These are phyloP conservation scores for Leucocoprinus sp. DNA, from an alignment of 768 basidiomycete genomes.

Conservation along the genomic window DNA sequence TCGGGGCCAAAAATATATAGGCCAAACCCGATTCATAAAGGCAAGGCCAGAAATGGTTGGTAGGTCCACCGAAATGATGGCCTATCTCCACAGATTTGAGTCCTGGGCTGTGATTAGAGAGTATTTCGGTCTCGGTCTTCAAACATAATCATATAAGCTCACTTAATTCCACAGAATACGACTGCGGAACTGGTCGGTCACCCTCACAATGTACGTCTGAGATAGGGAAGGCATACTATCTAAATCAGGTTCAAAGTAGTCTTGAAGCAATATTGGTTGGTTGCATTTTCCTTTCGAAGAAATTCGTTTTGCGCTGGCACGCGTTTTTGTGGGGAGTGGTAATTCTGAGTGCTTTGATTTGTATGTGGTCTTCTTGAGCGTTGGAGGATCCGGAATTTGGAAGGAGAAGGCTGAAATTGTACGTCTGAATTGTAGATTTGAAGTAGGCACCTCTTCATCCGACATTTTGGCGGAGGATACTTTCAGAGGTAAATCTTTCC, in stretches of 20 bases:
- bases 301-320: conserved; percentile 26
- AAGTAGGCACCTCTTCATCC: no score
- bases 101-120: conserved; percentile 45
- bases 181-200: no score
- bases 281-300: conserved; percentile 43
- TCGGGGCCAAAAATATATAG: background rate
- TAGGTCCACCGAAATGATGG: conserved; percentile 73
- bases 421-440: background rate
- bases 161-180: conserved; percentile 86
- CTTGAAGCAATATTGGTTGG: conserved; percentile 42
- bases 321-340: background rate
- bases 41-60: conserved; percentile 79
- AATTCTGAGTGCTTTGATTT: background rate
- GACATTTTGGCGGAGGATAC: no score
- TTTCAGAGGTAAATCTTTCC: no score
- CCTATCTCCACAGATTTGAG: conserved; percentile 58
- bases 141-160: conserved; percentile 12
- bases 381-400: background rate
- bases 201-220: background rate
- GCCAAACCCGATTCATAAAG: conserved; percentile 53
- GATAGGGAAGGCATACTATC: conserved; percentile 37
- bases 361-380: background rate
- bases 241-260: conserved; percentile 38
- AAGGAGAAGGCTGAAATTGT: background rate
- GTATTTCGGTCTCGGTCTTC: background rate